A percentile compares a stretch with the other conserved stretches of the same genome.
phyloP scores from a whole-genome alignment of 148 eudicot species.

The Heliosperma pusillum region DNA sequence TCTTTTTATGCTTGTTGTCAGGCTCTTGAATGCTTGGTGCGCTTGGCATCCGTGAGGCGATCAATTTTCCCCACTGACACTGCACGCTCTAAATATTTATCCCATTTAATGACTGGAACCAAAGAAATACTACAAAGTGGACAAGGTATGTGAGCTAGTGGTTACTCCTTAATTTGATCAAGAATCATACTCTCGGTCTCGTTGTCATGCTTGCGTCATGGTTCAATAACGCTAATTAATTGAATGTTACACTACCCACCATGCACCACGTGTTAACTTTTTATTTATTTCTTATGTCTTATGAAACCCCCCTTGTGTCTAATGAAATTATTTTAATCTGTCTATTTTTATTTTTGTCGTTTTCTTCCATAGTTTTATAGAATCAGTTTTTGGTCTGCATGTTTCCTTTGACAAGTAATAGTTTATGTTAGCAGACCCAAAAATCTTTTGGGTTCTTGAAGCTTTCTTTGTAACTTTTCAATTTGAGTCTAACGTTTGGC shows the following conservation, averaged over 20 bases:
- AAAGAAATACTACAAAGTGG: constrained; percentile 75
- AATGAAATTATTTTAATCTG: background rate
- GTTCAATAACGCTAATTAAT: background rate
- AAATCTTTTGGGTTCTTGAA: background rate
- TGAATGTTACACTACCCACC: too few relatives aligned
- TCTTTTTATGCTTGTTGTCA: constrained; percentile 16
- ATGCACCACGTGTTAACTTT: too few relatives aligned
- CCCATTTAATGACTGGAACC: constrained; percentile 80
- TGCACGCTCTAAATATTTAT: constrained; percentile 64
- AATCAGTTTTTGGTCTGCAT: background rate
- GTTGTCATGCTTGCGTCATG: background rate
- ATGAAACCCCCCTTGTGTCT: background rate
- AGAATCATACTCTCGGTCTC: background rate
- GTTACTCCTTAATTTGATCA: background rate
- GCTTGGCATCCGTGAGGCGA: constrained; percentile 83
- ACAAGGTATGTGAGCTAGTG: constrained; percentile 41
- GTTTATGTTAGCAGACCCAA: background rate
- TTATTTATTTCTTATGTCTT: too few relatives aligned
- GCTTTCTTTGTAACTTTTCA: background rate
- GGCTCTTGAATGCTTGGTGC: constrained; percentile 88
- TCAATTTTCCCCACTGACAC: constrained; percentile 66
- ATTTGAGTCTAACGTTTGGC: background rate
- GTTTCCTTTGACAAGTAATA: background rate
- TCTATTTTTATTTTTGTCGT: background rate
- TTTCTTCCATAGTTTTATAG: background rate